These are phyloP conservation scores for Xerocomus brunneocitrinus DNA, from an alignment of 768 basidiomycete species.

Conservation along the genomic window DNA sequence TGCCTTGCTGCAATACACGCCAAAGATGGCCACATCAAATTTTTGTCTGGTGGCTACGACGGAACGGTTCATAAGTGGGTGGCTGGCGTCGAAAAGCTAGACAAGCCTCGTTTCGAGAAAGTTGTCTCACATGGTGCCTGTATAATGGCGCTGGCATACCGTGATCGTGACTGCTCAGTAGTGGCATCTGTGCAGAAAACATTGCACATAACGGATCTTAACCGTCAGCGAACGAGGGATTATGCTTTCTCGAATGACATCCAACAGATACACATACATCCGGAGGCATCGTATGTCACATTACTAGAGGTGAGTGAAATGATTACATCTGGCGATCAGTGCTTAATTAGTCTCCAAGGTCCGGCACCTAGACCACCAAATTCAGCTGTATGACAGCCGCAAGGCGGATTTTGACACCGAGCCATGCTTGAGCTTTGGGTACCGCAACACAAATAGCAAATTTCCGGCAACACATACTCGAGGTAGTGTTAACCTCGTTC, in stretches of 20 bases:
- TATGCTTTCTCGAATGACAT: slow-evolving; percentile 37
- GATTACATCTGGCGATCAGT: slow-evolving; percentile 6
- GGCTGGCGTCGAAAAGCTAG: slow-evolving; percentile 16
- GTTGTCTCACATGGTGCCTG: slow-evolving; percentile 29
- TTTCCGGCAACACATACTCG: slow-evolving; percentile 29
- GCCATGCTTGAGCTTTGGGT: slow-evolving; percentile 44
- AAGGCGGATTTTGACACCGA: slow-evolving; percentile 34
- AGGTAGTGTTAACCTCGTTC: slow-evolving; percentile 37
- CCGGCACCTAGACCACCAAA: slow-evolving; percentile 45
- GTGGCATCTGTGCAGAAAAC: slow-evolving; percentile 34
- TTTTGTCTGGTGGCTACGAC: slow-evolving; percentile 49
- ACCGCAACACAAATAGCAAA: slow-evolving; percentile 26
- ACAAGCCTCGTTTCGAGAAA: slow-evolving; percentile 22
- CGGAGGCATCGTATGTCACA: slow-evolving; percentile 38
- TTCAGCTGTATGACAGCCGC: slow-evolving; percentile 46
- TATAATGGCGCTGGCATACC: slow-evolving; percentile 39
- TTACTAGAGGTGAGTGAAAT: slow-evolving; percentile 43
- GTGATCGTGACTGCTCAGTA: slow-evolving; percentile 30
- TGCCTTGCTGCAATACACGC: slow-evolving; percentile 39
- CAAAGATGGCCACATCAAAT: slow-evolving; percentile 30
- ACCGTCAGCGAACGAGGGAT: slow-evolving; percentile 27
- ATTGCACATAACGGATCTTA: slow-evolving; percentile 37
- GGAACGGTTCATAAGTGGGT: slow-evolving; percentile 41
- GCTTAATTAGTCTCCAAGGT: slow-evolving; percentile 33
- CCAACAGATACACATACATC: slow-evolving; percentile 44